Evolutionary conservation across 2,329 filamentous ascomycete species (phyloP), one percentile per base, ranked within the genome.

Genomic region (Thelonectria olida): DNA sequence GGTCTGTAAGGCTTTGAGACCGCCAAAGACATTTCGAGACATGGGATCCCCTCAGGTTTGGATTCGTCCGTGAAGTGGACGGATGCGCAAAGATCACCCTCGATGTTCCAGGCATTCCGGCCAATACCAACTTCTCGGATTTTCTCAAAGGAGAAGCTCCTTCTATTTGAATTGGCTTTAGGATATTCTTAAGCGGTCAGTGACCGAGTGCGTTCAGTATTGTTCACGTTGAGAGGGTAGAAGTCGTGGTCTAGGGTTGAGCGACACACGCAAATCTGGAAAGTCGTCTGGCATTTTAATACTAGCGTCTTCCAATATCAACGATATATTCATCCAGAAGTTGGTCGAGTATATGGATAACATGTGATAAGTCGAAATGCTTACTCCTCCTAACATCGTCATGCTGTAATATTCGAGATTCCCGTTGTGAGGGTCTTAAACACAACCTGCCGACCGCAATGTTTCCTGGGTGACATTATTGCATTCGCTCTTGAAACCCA

Each of bases 401-500:
- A 64, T 54, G 28, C 50, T 58, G 44, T 54, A 64, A n/a, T 13
- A 7, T 7, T 38, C 5, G 13, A 20, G 34, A 19, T 5, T 2
- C 2, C 8, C 10, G 10, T 2, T n/a, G 2, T 22, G 6, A 4
- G 51, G 13, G 17, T 8, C 17, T 9, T 15, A 19, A 10, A 10
- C 17, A 27, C 62, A 64, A 7, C 12, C 23, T 23, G 36, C 22
- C 4, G 58, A 44, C 2, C 20, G 19, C n/a, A 64, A 7, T 6
- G 58, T 58, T 10, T 22, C 7, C 2, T 39, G n/a, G 2, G 58
- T 62, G 9, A 62, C 62, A 10, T 62, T 55, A 15, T 27, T 50
- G 8, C 58, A 64, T 6, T 39, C 36, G 12, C 38, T 62, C 12
- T 50, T 47, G 31, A 64, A 55, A 8, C 62, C 54, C 1, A 64